These are phyloP conservation scores for Phytopythium ostracodes DNA, from an alignment of 352 stramenopile species.

Conservation along the genomic window DNA sequence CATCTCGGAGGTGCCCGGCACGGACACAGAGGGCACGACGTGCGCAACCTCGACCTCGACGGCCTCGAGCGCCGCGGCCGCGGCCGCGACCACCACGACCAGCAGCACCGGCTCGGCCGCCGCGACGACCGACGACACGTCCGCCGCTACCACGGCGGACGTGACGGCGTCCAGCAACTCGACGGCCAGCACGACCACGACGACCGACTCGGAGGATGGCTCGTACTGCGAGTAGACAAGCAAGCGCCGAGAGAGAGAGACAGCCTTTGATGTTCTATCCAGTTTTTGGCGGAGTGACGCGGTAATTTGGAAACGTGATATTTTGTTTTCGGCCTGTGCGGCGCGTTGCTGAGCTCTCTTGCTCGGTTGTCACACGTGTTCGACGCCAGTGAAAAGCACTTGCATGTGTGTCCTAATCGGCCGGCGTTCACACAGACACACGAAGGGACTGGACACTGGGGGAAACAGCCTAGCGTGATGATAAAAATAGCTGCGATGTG, in stretches of 20 bases:
- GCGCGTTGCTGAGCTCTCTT: background rate
- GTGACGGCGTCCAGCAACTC: slow-evolving; percentile 14
- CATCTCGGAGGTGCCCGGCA: slow-evolving; percentile 21
- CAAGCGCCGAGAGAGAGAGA: background rate
- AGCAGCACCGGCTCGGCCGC: slow-evolving; percentile 10
- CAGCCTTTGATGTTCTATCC: background rate
- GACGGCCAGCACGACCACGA: slow-evolving; percentile 3
- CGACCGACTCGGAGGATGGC: slow-evolving; percentile 13
- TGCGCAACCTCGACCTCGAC: slow-evolving; percentile 20
- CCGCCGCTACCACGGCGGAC: slow-evolving; percentile 3
- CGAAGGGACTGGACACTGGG: too few relatives aligned
- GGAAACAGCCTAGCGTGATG: too few relatives aligned
- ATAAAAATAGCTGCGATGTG: too few relatives aligned
- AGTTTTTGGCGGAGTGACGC: background rate
- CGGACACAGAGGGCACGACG: slow-evolving; percentile 25
- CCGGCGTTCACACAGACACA: too few relatives aligned
- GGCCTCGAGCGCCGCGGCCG: slow-evolving; percentile 12
- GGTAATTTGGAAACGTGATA: background rate
- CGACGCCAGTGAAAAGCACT: too few relatives aligned
- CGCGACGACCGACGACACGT: background rate
- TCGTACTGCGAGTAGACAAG: slow-evolving; percentile 27
- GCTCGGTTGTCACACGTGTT: too few relatives aligned
- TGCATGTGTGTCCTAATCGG: too few relatives aligned
- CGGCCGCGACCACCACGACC: slow-evolving; percentile 9
- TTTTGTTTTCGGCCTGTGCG: background rate